Evolutionary conservation across 176 grass and related monocot species (phyloP).

Genomic region (Bromus sterilis): DNA sequence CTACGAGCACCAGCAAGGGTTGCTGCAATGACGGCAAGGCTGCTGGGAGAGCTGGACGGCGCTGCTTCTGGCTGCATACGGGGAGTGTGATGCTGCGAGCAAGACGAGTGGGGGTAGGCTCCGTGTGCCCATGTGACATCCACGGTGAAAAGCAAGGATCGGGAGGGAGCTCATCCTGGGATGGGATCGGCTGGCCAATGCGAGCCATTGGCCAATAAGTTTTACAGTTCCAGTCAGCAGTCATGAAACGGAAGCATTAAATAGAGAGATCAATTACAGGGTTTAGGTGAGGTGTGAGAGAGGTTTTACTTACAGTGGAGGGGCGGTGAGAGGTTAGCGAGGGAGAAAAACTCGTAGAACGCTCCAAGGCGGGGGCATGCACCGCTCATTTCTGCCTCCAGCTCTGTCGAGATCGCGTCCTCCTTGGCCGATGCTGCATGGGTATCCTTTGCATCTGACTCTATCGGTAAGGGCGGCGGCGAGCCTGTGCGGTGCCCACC

Average conservation of each 20-base stretch:
- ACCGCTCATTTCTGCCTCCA: conserved; percentile 86
- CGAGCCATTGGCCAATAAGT: too few relatives aligned
- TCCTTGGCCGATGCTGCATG: conserved; percentile 21
- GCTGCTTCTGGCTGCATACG: too few relatives aligned
- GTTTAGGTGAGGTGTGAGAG: not conserved
- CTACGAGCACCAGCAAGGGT: too few relatives aligned
- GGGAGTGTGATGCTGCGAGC: too few relatives aligned
- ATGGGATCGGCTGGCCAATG: too few relatives aligned
- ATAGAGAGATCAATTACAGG: not conserved
- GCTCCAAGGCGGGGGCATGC: conserved; percentile 84
- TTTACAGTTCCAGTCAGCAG: not conserved
- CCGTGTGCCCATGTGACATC: too few relatives aligned
- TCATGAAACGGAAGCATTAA: not conserved
- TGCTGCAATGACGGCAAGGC: too few relatives aligned
- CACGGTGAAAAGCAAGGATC: too few relatives aligned
- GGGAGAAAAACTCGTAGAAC: conserved; percentile 99
- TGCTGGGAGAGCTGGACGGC: too few relatives aligned
- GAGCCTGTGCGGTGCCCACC: conserved; percentile 14
- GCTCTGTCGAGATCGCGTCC: conserved; percentile 27
- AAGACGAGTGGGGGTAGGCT: too few relatives aligned
- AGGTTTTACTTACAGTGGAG: conserved; percentile 53
- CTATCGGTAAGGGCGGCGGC: conserved; percentile 17
- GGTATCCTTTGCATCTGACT: conserved; percentile 24
- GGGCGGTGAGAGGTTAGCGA: conserved; percentile 79
- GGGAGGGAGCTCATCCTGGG: too few relatives aligned